A percentile compares a stretch with the other conserved stretches of the same genome.
phyloP scores from a whole-genome alignment of 129 eudicot genomes.

The Gnaphalium uliginosum region DNA sequence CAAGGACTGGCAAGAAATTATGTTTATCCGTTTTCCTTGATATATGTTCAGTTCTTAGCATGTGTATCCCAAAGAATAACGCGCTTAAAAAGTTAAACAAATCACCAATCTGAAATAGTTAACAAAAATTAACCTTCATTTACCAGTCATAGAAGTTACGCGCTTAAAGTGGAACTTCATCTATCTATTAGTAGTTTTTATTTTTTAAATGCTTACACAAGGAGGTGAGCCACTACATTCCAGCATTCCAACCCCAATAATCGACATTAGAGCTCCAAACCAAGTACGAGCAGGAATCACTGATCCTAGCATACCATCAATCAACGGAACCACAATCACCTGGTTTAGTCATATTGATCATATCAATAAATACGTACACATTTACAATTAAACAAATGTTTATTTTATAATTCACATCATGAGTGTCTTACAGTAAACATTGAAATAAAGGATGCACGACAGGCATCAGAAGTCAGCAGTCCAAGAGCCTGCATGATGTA shows the following conservation, averaged over 20 bases:
- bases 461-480: constrained; percentile 86
- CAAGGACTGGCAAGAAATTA: constrained; percentile 75
- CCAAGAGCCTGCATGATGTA: constrained; percentile 89
- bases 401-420: neutral
- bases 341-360: constrained; percentile 29
- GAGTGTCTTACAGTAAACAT: constrained; percentile 78
- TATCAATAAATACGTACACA: constrained; percentile 13
- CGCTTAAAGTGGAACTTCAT: neutral
- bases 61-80: constrained; percentile 81
- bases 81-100: constrained; percentile 77
- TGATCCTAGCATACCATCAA: constrained; percentile 89
- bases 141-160: neutral
- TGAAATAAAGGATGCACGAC: constrained; percentile 79
- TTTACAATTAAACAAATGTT: neutral
- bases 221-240: constrained; percentile 98
- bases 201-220: constrained; percentile 41
- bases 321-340: constrained; percentile 89
- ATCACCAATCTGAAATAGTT: constrained; percentile 63
- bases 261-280: constrained; percentile 87
- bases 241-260: constrained; percentile 76
- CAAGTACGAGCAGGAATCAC: constrained; percentile 72
- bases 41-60: constrained; percentile 84
- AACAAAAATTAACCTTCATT: neutral
- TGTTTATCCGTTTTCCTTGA: constrained; percentile 63
- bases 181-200: too few relatives aligned